These are phyloP conservation scores for Kwoniella dendrophila DNA, from an alignment of 768 basidiomycete species.

Conservation along the genomic window DNA sequence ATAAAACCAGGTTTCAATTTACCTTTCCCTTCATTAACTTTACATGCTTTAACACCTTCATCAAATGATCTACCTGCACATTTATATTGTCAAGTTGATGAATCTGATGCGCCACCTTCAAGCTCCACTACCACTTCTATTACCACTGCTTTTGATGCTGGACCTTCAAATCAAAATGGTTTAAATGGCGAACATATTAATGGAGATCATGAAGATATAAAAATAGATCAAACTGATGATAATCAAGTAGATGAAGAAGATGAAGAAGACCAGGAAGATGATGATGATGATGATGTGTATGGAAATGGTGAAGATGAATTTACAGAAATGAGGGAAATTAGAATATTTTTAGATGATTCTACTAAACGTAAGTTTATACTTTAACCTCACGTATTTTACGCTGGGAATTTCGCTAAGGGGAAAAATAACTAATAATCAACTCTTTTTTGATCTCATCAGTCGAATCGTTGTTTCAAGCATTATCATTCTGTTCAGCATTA, in stretches of 20 bases:
- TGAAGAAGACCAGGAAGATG: constrained; percentile 30
- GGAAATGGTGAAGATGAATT: constrained; percentile 57
- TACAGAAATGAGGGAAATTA: constrained; percentile 74
- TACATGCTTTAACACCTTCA: constrained; percentile 86
- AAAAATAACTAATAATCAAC: neutral
- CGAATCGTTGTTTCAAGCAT: constrained; percentile 42
- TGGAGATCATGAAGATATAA: constrained; percentile 18
- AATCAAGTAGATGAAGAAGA: constrained; percentile 25
- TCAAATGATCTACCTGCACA: constrained; percentile 35
- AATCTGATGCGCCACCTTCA: constrained; percentile 59
- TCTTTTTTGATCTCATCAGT: constrained; percentile 25
- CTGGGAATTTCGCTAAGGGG: too few species aligned
- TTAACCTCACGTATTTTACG: neutral
- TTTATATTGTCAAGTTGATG: constrained; percentile 92
- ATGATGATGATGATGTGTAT: constrained; percentile 52
- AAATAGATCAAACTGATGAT: constrained; percentile 35
- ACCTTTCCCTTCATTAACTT: constrained; percentile 83
- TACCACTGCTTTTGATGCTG: neutral
- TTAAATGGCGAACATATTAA: neutral
- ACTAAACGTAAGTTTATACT: constrained; percentile 36
- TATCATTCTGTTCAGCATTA: constrained; percentile 47
- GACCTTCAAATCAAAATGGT: neutral
- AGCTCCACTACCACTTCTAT: too few species aligned
- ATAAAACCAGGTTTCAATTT: constrained; percentile 70
- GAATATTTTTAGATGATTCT: constrained; percentile 64